phyloP scores from a whole-genome alignment of 2,329 filamentous ascomycete genomes.

The Phialophora chinensis region DNA sequence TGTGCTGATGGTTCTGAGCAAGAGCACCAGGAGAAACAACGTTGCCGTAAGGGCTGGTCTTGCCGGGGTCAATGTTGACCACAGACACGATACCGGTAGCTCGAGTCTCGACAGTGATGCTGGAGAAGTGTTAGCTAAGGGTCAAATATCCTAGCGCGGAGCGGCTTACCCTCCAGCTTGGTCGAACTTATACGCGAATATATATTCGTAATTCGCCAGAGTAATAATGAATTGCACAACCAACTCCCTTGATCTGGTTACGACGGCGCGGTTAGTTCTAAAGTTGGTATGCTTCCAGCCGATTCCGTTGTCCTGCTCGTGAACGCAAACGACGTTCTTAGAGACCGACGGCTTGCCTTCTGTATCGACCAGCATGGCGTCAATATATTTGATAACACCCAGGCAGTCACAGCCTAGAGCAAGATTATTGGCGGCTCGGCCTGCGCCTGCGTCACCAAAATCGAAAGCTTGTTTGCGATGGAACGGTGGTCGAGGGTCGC shows the following conservation, averaged over 20 bases:
- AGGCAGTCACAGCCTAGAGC: conserved; percentile 71
- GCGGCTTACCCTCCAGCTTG: conserved; percentile 59
- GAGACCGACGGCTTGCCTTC: conserved; percentile 60
- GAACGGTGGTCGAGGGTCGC: conserved; percentile 68
- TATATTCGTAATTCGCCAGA: conserved; percentile 73
- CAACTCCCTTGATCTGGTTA: conserved; percentile 66
- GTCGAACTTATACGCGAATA: conserved; percentile 68
- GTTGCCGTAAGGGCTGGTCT: conserved; percentile 63
- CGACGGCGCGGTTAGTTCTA: conserved; percentile 66
- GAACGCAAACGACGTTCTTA: conserved; percentile 69
- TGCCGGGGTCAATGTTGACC: conserved; percentile 63
- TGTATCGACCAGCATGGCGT: conserved; percentile 59
- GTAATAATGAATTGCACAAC: conserved; percentile 72
- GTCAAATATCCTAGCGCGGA: not conserved
- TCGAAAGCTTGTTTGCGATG: conserved; percentile 75
- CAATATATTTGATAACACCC: conserved; percentile 70
- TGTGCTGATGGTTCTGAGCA: conserved; percentile 73
- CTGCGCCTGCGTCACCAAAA: conserved; percentile 71
- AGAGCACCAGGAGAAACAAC: conserved; percentile 68
- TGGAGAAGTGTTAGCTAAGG: conserved; percentile 10
- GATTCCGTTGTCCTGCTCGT: conserved; percentile 73
- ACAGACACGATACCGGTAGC: conserved; percentile 71
- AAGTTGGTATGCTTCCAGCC: conserved; percentile 75
- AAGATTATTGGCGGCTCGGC: conserved; percentile 71
- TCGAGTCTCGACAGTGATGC: conserved; percentile 64